Evolutionary conservation across 768 basidiomycete genomes (phyloP), one percentile per base, ranked within the genome.

Genomic region (Austroboletus eburneus): DNA sequence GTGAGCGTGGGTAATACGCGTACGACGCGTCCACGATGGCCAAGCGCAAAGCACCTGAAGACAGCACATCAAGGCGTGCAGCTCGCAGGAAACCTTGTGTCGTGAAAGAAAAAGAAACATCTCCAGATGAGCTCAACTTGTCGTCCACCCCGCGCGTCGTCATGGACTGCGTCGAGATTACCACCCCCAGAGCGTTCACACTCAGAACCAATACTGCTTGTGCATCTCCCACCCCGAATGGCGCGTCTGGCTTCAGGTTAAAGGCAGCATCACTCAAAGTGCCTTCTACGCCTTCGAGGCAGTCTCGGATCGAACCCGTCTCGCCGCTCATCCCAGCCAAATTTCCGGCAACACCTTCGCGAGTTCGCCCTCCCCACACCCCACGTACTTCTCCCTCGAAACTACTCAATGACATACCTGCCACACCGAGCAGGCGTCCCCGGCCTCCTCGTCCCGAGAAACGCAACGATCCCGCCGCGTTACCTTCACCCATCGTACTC

Each of bases 21-120:
- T 16, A 10, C 21, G 45, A 50, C 65, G 59, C 60, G 68, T 64
- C 49, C 43, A 30, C 12, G 21, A 64, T 56, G 54, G 49, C 68
- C 30, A 79, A 77, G 64, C 75, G 76, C 59, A 79, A 78, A 54
- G 60, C 57, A 10, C 39, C 66, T 7, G 53, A 52, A 24, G 18
- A 32, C 24, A 49, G 65, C 6, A 60, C 67, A 29, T 46, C 63
- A 27, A 74, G 67, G 46, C 72, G 73, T 14, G 32, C 40, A n/a
- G 64, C 65, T 5, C 62, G 57, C 38, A 64, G 55, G 51, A 61
- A 42, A 38, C n/a, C n/a, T n/a, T n/a, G n/a, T n/a, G n/a, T n/a
- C n/a, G n/a, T 34, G 45, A 40, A 16, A 25, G 43, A 43, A 38
- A 38, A 24, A 22, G 39, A 47, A 5, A 29, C 29, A 24, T 18